Evolutionary conservation across 2,329 filamentous ascomycete species (phyloP).

Genomic region (Trichothecium sympodiale): DNA sequence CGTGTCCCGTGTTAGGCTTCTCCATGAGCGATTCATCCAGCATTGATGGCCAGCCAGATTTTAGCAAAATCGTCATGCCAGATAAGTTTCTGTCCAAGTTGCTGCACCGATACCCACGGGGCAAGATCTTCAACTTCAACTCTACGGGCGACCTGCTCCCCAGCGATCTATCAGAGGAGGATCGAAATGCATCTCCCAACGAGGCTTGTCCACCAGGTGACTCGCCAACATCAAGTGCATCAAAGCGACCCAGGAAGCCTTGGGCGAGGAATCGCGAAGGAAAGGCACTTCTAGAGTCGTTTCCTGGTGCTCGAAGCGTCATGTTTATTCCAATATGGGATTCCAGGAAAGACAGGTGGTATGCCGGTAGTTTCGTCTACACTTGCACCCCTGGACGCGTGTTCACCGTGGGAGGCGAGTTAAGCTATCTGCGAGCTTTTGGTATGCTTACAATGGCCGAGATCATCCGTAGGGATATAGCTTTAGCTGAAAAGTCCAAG

Average conservation of each 20-base stretch:
- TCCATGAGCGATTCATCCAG: too few species aligned
- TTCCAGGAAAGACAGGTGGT: slow-evolving; percentile 20
- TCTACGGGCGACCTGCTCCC: slow-evolving; percentile 20
- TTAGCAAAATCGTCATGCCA: slow-evolving; percentile 17
- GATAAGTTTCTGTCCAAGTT: slow-evolving; percentile 18
- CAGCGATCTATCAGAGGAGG: slow-evolving; percentile 9
- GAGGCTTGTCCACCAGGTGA: too few species aligned
- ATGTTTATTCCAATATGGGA: slow-evolving; percentile 25
- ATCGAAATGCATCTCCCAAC: background rate
- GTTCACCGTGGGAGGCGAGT: slow-evolving; percentile 22
- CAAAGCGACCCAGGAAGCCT: slow-evolving; percentile 10
- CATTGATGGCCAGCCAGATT: slow-evolving; percentile 13
- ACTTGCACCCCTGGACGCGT: slow-evolving; percentile 19
- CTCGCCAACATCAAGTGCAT: slow-evolving; percentile 3
- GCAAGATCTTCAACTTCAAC: slow-evolving; percentile 18
- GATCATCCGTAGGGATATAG: slow-evolving; percentile 39
- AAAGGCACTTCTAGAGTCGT: slow-evolving; percentile 19
- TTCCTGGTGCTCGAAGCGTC: slow-evolving; percentile 20
- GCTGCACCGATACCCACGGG: slow-evolving; percentile 16
- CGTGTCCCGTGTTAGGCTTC: slow-evolving; percentile 4
- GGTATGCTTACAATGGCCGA: slow-evolving; percentile 33
- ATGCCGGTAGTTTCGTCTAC: slow-evolving; percentile 24
- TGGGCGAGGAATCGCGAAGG: slow-evolving; percentile 10
- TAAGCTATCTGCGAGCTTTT: slow-evolving; percentile 20
- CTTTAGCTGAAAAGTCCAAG: slow-evolving; percentile 40